Percentiles rank a stretch among this genome's conserved stretches.
Evolutionary conservation across 371 early-diverging fungal genomes (phyloP).

Genomic region (Cokeromyces recurvatus): DNA sequence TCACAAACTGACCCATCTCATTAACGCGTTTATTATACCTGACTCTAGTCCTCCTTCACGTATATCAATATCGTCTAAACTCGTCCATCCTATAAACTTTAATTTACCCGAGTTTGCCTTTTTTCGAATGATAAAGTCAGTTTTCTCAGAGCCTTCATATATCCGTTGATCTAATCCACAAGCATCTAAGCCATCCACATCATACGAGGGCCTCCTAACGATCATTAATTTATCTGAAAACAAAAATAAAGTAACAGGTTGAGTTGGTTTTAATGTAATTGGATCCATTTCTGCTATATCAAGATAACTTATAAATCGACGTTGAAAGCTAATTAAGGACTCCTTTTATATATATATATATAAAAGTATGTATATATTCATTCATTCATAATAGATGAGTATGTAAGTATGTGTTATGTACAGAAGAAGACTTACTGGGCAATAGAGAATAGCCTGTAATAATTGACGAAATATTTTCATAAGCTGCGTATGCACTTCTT

Average conservation of each 20-base stretch:
- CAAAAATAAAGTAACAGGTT: conserved; percentile 36
- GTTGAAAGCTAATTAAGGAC: conserved; percentile 26
- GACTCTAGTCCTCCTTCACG: conserved; percentile 13
- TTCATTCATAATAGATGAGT: too few relatives aligned
- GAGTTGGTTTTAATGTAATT: conserved; percentile 22
- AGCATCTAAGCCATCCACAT: conserved; percentile 15
- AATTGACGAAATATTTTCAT: conserved; percentile 25
- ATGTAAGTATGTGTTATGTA: too few relatives aligned
- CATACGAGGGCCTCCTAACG: conserved; percentile 30
- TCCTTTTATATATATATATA: conserved; percentile 14
- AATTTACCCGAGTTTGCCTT: conserved; percentile 5
- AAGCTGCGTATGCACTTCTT: conserved; percentile 35
- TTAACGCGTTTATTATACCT: too few relatives aligned
- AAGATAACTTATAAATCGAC: conserved; percentile 19
- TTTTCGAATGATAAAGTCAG: conserved; percentile 9
- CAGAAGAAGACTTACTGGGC: conserved; percentile 13
- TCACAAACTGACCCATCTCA: too few relatives aligned
- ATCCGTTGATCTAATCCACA: conserved; percentile 25
- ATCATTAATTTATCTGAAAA: conserved; percentile 42
- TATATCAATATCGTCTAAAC: conserved; percentile 17
- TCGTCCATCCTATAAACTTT: conserved; percentile 26
- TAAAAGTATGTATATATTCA: too few relatives aligned
- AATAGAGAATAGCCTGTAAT: conserved; percentile 17
- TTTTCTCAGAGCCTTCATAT: too few relatives aligned
- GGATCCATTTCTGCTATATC: conserved; percentile 34